Conservation (phyloP, 2,329 filamentous ascomycete genomes). For the Biscogniauxia mediterranea region DNA sequence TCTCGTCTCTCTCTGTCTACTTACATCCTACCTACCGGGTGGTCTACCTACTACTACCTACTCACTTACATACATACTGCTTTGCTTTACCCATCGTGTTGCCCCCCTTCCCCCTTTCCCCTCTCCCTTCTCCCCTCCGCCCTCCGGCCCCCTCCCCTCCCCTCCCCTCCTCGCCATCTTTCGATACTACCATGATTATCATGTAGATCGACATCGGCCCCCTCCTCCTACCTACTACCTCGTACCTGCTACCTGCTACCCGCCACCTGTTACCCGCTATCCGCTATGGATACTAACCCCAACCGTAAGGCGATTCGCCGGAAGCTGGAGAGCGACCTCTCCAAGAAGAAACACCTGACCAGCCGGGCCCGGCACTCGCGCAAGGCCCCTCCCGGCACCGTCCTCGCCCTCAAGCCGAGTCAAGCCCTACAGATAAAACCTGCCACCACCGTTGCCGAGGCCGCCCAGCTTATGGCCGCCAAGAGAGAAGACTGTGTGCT, state of each 20-base stretch:
- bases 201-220: background rate
- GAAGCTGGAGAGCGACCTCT: conserved; percentile 96
- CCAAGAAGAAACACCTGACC: conserved; percentile 87
- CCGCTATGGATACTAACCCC: conserved; percentile 33
- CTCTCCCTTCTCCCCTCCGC: no score
- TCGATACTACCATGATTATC: conserved; percentile 2
- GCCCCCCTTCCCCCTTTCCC: no score
- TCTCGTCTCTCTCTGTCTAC: conserved; percentile 3
- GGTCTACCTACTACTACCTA: no score
- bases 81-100: conserved; percentile 4
- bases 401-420: conserved; percentile 92
- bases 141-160: background rate
- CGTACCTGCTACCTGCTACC: background rate
- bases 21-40: conserved; percentile 7
- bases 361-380: conserved; percentile 78
- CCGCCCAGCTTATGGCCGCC: conserved; percentile 96
- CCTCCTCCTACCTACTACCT: background rate
- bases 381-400: conserved; percentile 93
- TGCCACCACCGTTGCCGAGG: conserved; percentile 87
- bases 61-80: background rate
- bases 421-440: conserved; percentile 98
- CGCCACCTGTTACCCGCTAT: background rate
- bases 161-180: background rate
- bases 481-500: conserved; percentile 98
- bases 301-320: conserved; percentile 79